Base-by-base conservation (phyloP, 352 stramenopile species). In the Pythium volutum region DNA sequence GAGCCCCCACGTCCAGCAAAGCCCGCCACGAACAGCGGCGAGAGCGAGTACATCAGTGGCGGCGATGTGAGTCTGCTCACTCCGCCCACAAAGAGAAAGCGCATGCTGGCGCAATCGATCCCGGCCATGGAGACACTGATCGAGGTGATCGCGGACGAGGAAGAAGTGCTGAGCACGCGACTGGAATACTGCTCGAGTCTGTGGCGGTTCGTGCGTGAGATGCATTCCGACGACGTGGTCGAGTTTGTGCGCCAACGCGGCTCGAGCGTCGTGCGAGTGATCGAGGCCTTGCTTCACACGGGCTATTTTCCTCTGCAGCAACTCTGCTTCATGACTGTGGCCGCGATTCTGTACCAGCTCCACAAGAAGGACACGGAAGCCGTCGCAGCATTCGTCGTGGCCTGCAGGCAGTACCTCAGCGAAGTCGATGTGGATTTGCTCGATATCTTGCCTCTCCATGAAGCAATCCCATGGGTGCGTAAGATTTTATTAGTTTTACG, bases 231-330 rank as follows among this genome's bases (percentile, higher is more conserved):
- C 0, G 70, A 84, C 6, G 59, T 75, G 1, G 34, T 71, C 14
- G 43, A 60, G 18, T 56, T 85, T 39, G 65, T 84, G 18, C 59
- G 42, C 20, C 48, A 64, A 11, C 66, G 66, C 8, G 54, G 41
- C 14, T 69, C 66, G 5, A 64, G 51, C 23, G 51, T 73, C 20
- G 61, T 69, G 9, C 71, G 70, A 18, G 20, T 89, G 39, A 67
- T 77, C 23, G 61, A 81, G 29, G 71, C 75, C 16, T 42, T 87
- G 46, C 55, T 85, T 4, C 67, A 76, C 26, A 87, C 75, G 9
- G 59, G 75, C 7, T 87, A 89, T 45, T 81, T 89, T 20, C 79
- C 79, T n/a, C 55, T 89, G 5, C 79, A 89, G 64, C 75, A 84
- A 39, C 59, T 84, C 12, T 89, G 67, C 51, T 83, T 84, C 53